Evolutionary conservation across 2,329 filamentous ascomycete species (phyloP).

Genomic region (Xylaria sp.): DNA sequence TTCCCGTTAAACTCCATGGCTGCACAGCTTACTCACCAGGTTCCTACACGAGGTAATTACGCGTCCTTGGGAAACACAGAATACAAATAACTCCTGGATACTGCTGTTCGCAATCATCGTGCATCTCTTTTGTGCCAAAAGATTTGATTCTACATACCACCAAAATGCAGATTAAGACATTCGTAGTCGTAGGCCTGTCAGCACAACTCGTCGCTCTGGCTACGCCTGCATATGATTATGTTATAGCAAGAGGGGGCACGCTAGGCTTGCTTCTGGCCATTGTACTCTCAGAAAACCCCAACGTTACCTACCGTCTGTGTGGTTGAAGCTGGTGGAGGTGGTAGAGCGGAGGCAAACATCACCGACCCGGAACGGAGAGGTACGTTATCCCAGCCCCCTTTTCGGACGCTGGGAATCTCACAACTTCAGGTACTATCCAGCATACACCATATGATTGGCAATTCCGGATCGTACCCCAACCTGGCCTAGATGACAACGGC

Average conservation of each 20-base stretch:
- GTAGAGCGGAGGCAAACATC: constrained; percentile 5
- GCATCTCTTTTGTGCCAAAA: no score
- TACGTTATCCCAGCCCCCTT: background rate
- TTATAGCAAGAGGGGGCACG: constrained; percentile 10
- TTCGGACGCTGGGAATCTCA: background rate
- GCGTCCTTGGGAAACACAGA: no score
- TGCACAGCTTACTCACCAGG: no score
- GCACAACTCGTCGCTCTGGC: no score
- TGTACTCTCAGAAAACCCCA: constrained; percentile 7
- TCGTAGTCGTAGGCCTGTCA: no score
- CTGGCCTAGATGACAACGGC: constrained; percentile 10
- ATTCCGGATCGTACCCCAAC: constrained; percentile 10
- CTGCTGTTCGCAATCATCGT: no score
- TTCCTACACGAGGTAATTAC: no score
- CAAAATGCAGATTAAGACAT: no score
- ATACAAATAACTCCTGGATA: no score
- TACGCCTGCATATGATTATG: constrained; percentile 17
- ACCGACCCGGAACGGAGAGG: constrained; percentile 5
- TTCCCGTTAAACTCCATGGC: no score
- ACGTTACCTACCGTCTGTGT: constrained; percentile 11
- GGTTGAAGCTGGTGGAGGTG: constrained; percentile 5
- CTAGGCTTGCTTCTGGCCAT: constrained; percentile 4
- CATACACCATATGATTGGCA: constrained; percentile 15
- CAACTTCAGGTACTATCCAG: constrained; percentile 8
- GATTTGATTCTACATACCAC: no score